Evolutionary conservation across 495 filamentous ascomycete genomes (phyloP).

Genomic region (Penicillium ucsense): DNA sequence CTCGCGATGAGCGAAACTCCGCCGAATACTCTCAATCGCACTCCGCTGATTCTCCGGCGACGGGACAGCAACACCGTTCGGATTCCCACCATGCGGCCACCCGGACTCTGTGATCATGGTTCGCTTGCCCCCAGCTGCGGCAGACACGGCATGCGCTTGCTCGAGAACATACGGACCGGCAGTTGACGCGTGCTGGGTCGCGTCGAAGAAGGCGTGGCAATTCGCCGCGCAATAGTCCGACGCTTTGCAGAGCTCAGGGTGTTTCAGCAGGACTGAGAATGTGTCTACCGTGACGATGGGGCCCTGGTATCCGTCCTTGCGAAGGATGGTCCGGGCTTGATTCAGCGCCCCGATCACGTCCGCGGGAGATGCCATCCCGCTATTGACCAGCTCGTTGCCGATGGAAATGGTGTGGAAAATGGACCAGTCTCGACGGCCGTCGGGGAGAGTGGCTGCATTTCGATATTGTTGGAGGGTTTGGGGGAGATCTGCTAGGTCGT

Average conservation of each 20-base stretch:
- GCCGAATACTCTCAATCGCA: slow-evolving; percentile 55
- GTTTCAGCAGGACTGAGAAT: slow-evolving; percentile 50
- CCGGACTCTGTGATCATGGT: slow-evolving; percentile 66
- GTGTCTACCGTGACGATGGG: slow-evolving; percentile 76
- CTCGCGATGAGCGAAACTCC: slow-evolving; percentile 34
- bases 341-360: slow-evolving; percentile 47
- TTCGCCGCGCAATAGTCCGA: slow-evolving; percentile 78
- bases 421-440: slow-evolving; percentile 43
- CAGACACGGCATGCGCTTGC: slow-evolving; percentile 42
- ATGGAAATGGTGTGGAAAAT: slow-evolving; percentile 60
- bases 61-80: slow-evolving; percentile 58
- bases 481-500: slow-evolving; percentile 47
- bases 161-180: slow-evolving; percentile 55
- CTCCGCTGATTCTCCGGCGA: slow-evolving; percentile 48
- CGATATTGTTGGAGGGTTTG: slow-evolving; percentile 44
- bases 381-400: slow-evolving; percentile 75
- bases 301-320: slow-evolving; percentile 55
- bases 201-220: slow-evolving; percentile 77
- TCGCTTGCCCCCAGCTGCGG: slow-evolving; percentile 42
- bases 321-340: slow-evolving; percentile 46
- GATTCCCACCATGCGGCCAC: slow-evolving; percentile 61
- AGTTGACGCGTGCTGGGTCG: slow-evolving; percentile 38
- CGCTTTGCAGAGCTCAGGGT: slow-evolving; percentile 60
- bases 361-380: slow-evolving; percentile 37
- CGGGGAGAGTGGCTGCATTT: slow-evolving; percentile 33